Evolutionary conservation across 352 stramenopile species (phyloP), one percentile per base, ranked within the genome.

Genomic region (Phytopythium montanum): DNA sequence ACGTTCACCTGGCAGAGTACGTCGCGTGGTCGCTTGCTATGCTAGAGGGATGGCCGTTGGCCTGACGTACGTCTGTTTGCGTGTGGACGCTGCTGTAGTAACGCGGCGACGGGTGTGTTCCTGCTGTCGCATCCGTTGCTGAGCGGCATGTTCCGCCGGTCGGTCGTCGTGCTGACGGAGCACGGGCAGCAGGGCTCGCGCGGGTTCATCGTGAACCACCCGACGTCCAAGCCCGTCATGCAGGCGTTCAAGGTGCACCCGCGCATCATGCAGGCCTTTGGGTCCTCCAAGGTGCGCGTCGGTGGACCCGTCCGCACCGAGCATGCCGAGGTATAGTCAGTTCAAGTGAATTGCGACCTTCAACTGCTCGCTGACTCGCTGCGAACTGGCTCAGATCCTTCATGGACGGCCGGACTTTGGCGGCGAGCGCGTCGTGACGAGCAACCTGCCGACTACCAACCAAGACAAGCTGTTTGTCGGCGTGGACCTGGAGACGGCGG

Each of bases 151-250:
- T 95, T 95, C 61, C 77, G 69, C 55, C 81, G 83, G 5, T 75
- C 80, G 26, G 85, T 95, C 56, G 75, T 95, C 42, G 59, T 93
- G 28, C 62, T 95, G 7, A 93, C 84, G 1, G 72, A 88, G 41
- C 83, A 95, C 66, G 81, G 64, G 34, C 42, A 29, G 8, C 64
- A 83, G 18, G 77, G 76, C 21, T 85, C 81, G 26, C 80, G 77
- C 39, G 85, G 85, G 0, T 89, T 88, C 44, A 92, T 95, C 31
- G 73, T 95, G 33, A 94, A 92, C 59, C 75, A 80, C 38, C 55
- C 77, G 45, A 76, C 70, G 34, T 67, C 78, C 21, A 82, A 78
- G n/a, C 66, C 75, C 48, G 64, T 92, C 23, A 71, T 73, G 53
- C 75, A 75, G 26, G 57, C 62, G 9, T 95, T 90, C 61, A 73